Evolutionary conservation across 2,329 filamentous ascomycete species (phyloP), one percentile per base, ranked within the genome.

Genomic region (Diaporthe sp.): DNA sequence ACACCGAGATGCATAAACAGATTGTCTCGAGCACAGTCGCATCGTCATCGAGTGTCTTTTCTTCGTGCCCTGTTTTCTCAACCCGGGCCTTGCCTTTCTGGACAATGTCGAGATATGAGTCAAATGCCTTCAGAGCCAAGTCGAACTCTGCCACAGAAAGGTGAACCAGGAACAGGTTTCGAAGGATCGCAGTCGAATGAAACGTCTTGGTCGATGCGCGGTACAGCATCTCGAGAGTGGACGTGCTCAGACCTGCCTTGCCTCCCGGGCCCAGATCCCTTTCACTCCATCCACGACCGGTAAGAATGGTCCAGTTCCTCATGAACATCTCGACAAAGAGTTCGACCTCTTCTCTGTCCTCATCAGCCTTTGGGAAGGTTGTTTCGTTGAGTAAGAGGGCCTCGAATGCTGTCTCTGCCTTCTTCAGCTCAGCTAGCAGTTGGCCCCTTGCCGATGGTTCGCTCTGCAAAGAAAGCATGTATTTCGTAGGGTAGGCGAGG

Each of bases 181-280:
- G 90, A 40, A 99, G 86, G 76, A 98, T 94, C 13, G 95, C 87
- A 1, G 96, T 97, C 1, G 97, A 99, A 83, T 99, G 97, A 80
- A 97, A 99, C 0, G 96, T 98, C 83, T 97, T 98, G 13, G 94
- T 95, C 10, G 96, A 95, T 30, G 96, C 95, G 52, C 93, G 93
- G 83, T 98, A 99, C 9, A 99, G 88, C 38, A 95, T 94, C 82
- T 97, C 96, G 54, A 99, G 89, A 42, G 97, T 92, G 68, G 92
- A 92, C 71, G 93, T 91, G 77, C 94, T 94, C 25, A 96, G 86
- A 30, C 89, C 91, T 80, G 93, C 91, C 78, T 95, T 94, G 12
- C 95, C 96, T 8, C 94, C 95, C 79, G 93, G 91, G 4, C 95
- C 95, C 38, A 98, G 87, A 77, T 98, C 95, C 71, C 91, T 86